Percentiles rank a stretch among this genome's conserved stretches.
Evolutionary conservation across 257 asterid genomes (phyloP).

Genomic region (Linderniella brevidens): DNA sequence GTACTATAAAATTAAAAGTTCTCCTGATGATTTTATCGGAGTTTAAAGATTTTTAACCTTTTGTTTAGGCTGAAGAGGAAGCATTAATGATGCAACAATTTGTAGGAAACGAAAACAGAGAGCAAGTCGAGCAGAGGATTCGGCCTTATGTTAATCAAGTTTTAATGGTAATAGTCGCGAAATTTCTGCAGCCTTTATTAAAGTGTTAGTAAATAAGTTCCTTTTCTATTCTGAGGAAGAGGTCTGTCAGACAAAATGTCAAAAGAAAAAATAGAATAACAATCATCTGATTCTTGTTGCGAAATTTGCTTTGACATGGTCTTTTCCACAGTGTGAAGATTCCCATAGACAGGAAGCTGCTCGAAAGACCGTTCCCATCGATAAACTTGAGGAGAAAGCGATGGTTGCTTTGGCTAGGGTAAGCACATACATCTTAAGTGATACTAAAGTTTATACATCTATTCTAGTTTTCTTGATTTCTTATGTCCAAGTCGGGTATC

Average conservation of each 20-base stretch:
- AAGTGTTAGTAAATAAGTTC: not conserved
- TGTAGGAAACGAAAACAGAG: slow-evolving; percentile 37
- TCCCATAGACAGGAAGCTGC: slow-evolving; percentile 65
- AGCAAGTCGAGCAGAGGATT: slow-evolving; percentile 51
- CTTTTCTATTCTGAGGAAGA: slow-evolving; percentile 7
- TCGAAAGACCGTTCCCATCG: slow-evolving; percentile 63
- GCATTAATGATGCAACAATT: slow-evolving; percentile 75
- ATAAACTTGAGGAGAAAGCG: slow-evolving; percentile 89
- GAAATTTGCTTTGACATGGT: too few species aligned
- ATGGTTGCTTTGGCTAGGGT: slow-evolving; percentile 81
- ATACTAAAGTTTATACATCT: not conserved
- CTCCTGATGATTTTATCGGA: not conserved
- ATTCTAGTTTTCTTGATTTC: not conserved
- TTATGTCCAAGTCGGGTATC: too few species aligned
- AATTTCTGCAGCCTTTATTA: not conserved
- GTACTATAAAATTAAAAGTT: too few species aligned
- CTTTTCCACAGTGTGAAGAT: slow-evolving; percentile 54
- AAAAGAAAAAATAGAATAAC: too few species aligned
- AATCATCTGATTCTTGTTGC: too few species aligned
- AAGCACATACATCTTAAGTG: slow-evolving; percentile 14
- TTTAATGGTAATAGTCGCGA: slow-evolving; percentile 33
- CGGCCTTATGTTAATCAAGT: slow-evolving; percentile 53
- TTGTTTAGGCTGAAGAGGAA: slow-evolving; percentile 80
- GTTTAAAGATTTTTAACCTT: slow-evolving; percentile 5
- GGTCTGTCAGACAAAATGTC: not conserved